Conservation (phyloP, 2,329 filamentous ascomycete species). For the Penicillium olsonii region DNA sequence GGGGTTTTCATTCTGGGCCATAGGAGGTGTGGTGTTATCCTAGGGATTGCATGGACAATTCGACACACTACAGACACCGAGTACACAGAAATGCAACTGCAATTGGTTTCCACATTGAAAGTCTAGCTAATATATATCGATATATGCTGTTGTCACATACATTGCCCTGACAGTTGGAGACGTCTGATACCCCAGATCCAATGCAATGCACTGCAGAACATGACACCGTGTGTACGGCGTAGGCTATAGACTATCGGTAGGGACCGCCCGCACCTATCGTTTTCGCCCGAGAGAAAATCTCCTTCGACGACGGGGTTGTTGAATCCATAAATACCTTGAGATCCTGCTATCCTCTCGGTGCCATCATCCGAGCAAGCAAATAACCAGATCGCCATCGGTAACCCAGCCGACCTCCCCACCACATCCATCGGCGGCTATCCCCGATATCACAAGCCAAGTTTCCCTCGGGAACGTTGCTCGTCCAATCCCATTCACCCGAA, state of each 20-base stretch:
- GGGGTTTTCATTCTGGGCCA: no score
- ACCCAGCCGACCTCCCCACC: background rate
- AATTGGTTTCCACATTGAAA: no score
- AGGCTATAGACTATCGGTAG: constrained; percentile 10
- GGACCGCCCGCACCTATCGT: constrained; percentile 14
- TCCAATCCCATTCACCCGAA: constrained; percentile 13
- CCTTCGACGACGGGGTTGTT: background rate
- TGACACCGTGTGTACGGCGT: constrained; percentile 14
- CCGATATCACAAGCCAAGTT: constrained; percentile 22
- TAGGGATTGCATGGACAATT: no score
- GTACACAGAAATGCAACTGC: no score
- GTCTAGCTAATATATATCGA: no score
- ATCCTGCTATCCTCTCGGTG: background rate
- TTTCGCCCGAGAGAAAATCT: constrained; percentile 5
- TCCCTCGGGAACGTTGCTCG: constrained; percentile 24
- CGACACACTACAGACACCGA: no score
- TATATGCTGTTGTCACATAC: no score
- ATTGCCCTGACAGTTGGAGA: background rate
- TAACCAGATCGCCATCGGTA: constrained; percentile 15
- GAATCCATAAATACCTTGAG: constrained; percentile 10
- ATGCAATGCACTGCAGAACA: background rate
- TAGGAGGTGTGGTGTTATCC: no score
- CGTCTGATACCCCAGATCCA: background rate
- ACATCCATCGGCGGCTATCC: constrained; percentile 27
- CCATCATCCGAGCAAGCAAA: constrained; percentile 4